Evolutionary conservation across 108 stramenopile genomes (phyloP), one percentile per base, ranked within the genome.

Genomic region (Pelagomonas calceolata): DNA sequence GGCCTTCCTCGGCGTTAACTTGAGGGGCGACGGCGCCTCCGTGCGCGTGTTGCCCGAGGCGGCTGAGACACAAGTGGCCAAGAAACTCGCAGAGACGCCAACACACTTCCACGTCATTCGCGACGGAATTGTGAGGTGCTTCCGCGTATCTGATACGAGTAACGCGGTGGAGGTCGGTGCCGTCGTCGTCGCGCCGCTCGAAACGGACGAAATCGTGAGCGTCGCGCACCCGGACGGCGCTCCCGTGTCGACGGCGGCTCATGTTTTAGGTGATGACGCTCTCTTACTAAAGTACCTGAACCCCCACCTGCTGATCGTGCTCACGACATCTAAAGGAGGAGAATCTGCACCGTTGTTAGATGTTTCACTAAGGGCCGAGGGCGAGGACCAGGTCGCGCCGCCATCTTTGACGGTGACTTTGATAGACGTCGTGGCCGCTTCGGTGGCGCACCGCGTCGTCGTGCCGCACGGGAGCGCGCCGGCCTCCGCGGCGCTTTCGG

Each of bases 241-340:
- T 69, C 83, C 82, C 7, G 74, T 92, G 60, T 88, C 89, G 70
- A 84, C 90, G 30, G 89, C 90, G 26, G 85, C 87, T 34, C 82
- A 80, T 35, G 84, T 90, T 10, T 76, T 95, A 30, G 96, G 96
- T 18, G 96, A 97, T 81, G 90, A 94, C 73, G 88, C 93, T 14
- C 77, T 97, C 31, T 77, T 97, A 43, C 79, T 94, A 72, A 95
- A 94, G 74, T 97, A 97, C 77, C 76, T 95, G 51, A 97, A 97
- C 76, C 96, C 96, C 36, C 89, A 95, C 75, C 75, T 97, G 60
- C 82, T 79, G 33, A 92, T 88, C 30, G 81, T 94, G 45, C 80
- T 94, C 5, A 91, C 93, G 0, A 78, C 51, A 26, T 16, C 14
- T 1, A 4, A 4, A 26, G 51, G 51, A 17, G 51, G 51, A 1